A percentile compares a stretch with the other conserved stretches of the same genome.
These are phyloP conservation scores for Panicum hallii DNA, from an alignment of 202 grass and related monocot species.

Conservation along the genomic window DNA sequence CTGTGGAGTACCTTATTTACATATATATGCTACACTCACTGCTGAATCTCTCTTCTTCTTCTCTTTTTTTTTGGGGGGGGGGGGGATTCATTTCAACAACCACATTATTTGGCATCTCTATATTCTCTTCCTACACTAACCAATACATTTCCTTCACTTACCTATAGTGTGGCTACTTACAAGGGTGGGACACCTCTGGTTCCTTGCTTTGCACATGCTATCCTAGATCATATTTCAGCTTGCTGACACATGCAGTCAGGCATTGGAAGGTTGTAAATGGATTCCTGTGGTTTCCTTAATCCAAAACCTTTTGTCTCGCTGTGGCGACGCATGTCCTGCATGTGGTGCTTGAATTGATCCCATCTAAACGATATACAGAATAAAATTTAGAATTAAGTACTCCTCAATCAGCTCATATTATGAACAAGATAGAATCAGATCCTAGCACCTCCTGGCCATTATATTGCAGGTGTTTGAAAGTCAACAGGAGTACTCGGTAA, in stretches of 20 bases:
- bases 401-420: conserved; percentile 10
- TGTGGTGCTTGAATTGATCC: conserved; percentile 77
- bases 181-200: conserved; percentile 17
- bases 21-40: neutral
- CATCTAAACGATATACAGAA: conserved; percentile 55
- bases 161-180: conserved; percentile 31
- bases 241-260: conserved; percentile 90
- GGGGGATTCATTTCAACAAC: conserved; percentile 28
- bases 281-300: conserved; percentile 67
- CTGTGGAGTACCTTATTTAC: neutral
- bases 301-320: conserved; percentile 71
- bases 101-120: conserved; percentile 30
- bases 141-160: conserved; percentile 20
- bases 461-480: neutral
- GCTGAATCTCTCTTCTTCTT: neutral
- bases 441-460: neutral
- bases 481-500: neutral
- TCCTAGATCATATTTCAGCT: conserved; percentile 46
- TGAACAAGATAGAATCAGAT: neutral
- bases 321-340: conserved; percentile 75
- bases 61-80: too few species aligned
- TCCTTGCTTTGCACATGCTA: conserved; percentile 3
- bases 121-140: conserved; percentile 25
- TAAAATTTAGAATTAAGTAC: neutral
- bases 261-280: conserved; percentile 81